Percentiles rank a stretch among this genome's conserved stretches.
Evolutionary conservation across 106 monocot species (phyloP).

Genomic region (Platanthera zijinensis): DNA sequence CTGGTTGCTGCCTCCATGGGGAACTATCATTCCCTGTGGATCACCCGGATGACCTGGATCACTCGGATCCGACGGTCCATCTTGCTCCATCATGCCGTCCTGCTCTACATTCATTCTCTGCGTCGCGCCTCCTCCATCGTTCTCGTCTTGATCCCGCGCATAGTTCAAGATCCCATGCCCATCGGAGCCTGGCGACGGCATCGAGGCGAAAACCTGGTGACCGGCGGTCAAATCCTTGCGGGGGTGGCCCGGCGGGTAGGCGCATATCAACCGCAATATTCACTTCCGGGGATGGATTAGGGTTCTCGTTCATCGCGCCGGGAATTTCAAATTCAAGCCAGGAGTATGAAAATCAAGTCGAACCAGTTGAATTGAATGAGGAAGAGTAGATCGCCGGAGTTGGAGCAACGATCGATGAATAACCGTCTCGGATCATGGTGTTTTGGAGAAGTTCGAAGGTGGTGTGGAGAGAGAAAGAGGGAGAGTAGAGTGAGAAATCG

Average conservation of each 20-base stretch:
- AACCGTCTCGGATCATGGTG: no score
- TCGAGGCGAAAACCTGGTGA: constrained; percentile 1
- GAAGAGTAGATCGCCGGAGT: no score
- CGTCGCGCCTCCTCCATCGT: constrained; percentile 1
- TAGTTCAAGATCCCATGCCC: constrained; percentile 5
- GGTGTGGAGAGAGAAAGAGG: no score
- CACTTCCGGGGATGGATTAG: neutral
- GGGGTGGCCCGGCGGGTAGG: neutral
- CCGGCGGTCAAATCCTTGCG: constrained; percentile 8
- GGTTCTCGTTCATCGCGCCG: constrained; percentile 9
- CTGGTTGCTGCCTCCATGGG: constrained; percentile 43
- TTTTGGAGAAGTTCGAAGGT: no score
- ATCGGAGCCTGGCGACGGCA: neutral
- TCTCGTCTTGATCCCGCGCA: neutral
- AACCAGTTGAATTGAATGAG: neutral
- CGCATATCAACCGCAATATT: neutral
- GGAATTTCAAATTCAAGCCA: neutral
- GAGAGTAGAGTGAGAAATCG: no score
- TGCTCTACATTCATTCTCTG: constrained; percentile 15
- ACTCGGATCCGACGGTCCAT: constrained; percentile 20
- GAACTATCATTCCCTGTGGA: constrained; percentile 3
- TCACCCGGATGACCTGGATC: constrained; percentile 15
- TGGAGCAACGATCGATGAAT: no score
- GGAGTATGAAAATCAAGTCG: neutral
- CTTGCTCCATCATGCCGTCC: constrained; percentile 17